phyloP scores from a whole-genome alignment of 2,329 filamentous ascomycete species.

The Phialophora macrospora region DNA sequence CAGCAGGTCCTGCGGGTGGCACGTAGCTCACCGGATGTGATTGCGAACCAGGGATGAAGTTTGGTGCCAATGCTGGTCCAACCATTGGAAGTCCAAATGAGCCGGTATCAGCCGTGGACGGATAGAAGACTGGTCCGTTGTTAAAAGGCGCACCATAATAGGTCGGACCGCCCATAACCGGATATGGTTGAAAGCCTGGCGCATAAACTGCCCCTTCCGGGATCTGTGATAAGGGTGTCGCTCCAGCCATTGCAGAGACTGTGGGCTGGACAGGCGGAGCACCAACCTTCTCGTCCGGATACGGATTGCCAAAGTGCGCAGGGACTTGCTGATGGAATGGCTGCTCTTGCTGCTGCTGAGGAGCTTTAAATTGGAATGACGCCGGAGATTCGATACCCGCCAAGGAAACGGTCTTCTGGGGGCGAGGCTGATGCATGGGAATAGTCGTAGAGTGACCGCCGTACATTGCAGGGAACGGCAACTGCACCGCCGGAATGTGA shows the following conservation, averaged over 20 bases:
- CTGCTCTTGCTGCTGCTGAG: conserved; percentile 72
- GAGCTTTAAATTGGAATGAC: conserved; percentile 62
- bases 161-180: conserved; percentile 64
- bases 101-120: conserved; percentile 63
- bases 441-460: conserved; percentile 66
- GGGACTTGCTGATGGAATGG: conserved; percentile 97
- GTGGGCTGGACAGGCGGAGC: conserved; percentile 52
- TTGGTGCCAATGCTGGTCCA: conserved; percentile 38
- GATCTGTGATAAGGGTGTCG: conserved; percentile 87
- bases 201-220: conserved; percentile 91
- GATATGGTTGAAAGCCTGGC: conserved; percentile 81
- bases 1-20: conserved; percentile 42
- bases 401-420: conserved; percentile 91
- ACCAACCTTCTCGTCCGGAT: conserved; percentile 40
- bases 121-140: conserved; percentile 52
- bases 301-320: conserved; percentile 66
- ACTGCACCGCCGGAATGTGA: conserved; percentile 43
- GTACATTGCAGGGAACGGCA: conserved; percentile 57
- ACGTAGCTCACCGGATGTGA: conserved; percentile 37
- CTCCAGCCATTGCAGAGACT: conserved; percentile 72
- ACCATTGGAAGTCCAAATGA: conserved; percentile 45
- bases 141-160: conserved; percentile 62
- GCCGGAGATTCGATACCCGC: conserved; percentile 88
- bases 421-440: conserved; percentile 91
- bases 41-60: conserved; percentile 38